phyloP scores from a whole-genome alignment of 2,329 filamentous ascomycete species.

The Paecilomyces niveus region DNA sequence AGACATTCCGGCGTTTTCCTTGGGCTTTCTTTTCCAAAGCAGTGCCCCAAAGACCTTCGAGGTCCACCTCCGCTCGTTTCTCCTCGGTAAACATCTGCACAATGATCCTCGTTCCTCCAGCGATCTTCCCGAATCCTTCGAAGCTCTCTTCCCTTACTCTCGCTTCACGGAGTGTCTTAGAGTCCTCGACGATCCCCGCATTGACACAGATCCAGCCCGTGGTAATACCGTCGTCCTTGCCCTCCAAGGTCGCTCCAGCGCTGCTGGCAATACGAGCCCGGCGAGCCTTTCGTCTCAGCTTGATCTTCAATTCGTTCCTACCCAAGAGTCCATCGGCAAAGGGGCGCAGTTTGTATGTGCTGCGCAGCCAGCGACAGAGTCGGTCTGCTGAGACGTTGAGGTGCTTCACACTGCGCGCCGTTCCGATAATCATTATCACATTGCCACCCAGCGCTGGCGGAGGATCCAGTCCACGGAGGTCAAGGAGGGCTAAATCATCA shows the following conservation, averaged over 20 bases:
- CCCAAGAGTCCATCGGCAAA: slow-evolving; percentile 83
- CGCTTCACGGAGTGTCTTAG: slow-evolving; percentile 23
- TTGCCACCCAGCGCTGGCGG: slow-evolving; percentile 81
- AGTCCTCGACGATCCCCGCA: slow-evolving; percentile 61
- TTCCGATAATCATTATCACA: slow-evolving; percentile 87
- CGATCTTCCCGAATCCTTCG: slow-evolving; percentile 66
- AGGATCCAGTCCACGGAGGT: slow-evolving; percentile 77
- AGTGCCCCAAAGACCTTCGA: slow-evolving; percentile 58
- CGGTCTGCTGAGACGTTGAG: slow-evolving; percentile 84
- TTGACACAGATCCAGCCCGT: slow-evolving; percentile 98
- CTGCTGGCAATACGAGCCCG: slow-evolving; percentile 74
- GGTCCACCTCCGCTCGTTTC: slow-evolving; percentile 59
- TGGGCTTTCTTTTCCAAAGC: slow-evolving; percentile 35
- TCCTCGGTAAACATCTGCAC: slow-evolving; percentile 67
- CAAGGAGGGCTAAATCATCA: slow-evolving; percentile 71
- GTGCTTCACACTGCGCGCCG: slow-evolving; percentile 86
- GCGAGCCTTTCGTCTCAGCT: slow-evolving; percentile 70
- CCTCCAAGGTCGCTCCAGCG: slow-evolving; percentile 48
- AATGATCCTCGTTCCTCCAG: slow-evolving; percentile 54
- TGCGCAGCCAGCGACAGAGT: slow-evolving; percentile 78
- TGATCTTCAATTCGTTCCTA: slow-evolving; percentile 83
- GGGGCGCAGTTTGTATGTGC: slow-evolving; percentile 63
- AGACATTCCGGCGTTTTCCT: slow-evolving; percentile 23
- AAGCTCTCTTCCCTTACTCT: slow-evolving; percentile 35
- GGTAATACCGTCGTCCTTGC: slow-evolving; percentile 75